Base-by-base conservation (phyloP, 2,329 filamentous ascomycete genomes). In the Nemania sp. region DNA sequence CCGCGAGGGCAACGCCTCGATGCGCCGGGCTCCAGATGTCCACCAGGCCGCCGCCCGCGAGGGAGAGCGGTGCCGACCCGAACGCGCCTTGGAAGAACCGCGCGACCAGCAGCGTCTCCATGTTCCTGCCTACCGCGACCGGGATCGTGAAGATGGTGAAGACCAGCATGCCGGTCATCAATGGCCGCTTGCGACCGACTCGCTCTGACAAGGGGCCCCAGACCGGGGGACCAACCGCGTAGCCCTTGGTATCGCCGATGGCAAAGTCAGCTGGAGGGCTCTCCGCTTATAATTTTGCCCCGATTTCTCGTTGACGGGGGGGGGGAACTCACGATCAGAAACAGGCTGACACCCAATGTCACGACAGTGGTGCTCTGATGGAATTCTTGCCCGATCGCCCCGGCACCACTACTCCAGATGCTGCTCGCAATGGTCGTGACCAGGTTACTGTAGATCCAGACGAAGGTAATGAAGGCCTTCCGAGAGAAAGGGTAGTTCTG, bases 141-240 rank as follows among this genome's bases (percentile, higher is more conserved):
- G 76, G 79, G 51, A 83, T 78, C 17, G 76, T 79, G 67, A 82
- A 81, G 10, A 81, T 59, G 1, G 69, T 77, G 12, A 81, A 72
- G 9, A 74, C 66, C 17, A 77, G 70, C 47, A 81, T 72, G 1
- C 78, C 73, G 3, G 77, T 76, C 6, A 81, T 69, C 68, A 82
- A 78, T 15, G 74, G 75, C 58, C 74, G 69, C 62, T 78, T 76
- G 4, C 80, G 74, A 1, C 80, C 80, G 67, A 76, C 80, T 0
- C 78, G 72, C 68, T 81, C 79, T 17, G 73, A 76, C 7, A 77
- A 67, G 0, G 79, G 79, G 4, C 76, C 79, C 76, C 71, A 80
- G 48, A 73, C 47, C 35, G 75, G 59, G 13, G 78, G 75, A 1
- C 78, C 78, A 21, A 80, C 67, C 1, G 77, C 76, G 57, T 54